Conservation (phyloP, 2,329 filamentous ascomycete species). For the Ophiosphaerella korrae region DNA sequence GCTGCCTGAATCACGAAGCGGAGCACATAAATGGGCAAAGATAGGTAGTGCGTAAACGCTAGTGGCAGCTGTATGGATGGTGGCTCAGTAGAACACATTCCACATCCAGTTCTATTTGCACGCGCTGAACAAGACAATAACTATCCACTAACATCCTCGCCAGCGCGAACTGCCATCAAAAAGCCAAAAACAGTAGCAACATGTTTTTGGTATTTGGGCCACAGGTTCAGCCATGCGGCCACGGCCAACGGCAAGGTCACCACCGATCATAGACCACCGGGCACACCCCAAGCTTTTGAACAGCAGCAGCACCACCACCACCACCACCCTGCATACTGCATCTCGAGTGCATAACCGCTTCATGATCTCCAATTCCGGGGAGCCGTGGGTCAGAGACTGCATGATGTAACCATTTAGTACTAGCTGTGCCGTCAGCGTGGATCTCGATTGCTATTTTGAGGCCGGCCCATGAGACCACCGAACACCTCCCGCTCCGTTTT, state of each 20-base stretch:
- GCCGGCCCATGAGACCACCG: too few species aligned
- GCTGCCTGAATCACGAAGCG: not conserved
- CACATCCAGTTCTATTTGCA: too few species aligned
- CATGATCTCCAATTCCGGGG: not conserved
- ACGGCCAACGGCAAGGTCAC: not conserved
- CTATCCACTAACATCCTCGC: too few species aligned
- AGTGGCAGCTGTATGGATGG: constrained; percentile 4
- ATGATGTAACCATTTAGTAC: not conserved
- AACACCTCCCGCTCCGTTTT: too few species aligned
- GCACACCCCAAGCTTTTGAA: not conserved
- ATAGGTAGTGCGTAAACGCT: constrained; percentile 1
- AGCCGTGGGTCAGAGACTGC: not conserved
- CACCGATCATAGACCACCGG: not conserved
- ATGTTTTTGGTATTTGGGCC: not conserved
- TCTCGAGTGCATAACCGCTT: not conserved
- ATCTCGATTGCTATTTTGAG: too few species aligned
- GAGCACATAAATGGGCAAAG: not conserved
- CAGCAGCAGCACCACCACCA: not conserved
- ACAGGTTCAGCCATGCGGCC: not conserved
- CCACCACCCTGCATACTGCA: not conserved
- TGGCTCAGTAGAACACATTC: not conserved
- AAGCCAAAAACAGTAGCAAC: too few species aligned
- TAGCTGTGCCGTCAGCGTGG: not conserved
- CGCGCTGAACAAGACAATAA: too few species aligned
- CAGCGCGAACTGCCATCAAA: not conserved